Evolutionary conservation across 2,329 filamentous ascomycete genomes (phyloP), one percentile per base, ranked within the genome.

Genomic region (Verticillium isaacii): DNA sequence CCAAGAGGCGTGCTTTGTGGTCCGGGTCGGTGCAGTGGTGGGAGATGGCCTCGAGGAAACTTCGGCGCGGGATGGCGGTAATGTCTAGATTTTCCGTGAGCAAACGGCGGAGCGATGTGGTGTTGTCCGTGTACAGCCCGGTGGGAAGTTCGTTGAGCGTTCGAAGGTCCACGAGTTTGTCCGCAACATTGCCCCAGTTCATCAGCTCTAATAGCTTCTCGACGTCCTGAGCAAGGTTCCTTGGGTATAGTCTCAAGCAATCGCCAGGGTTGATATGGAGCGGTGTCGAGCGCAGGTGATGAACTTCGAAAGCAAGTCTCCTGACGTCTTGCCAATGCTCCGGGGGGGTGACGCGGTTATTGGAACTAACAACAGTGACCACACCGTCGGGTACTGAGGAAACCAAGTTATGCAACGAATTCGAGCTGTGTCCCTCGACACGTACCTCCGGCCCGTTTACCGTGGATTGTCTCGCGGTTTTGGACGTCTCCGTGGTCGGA

Each of bases 241-340:
- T 94, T 5, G 95, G 94, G 63, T 89, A 93, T 19, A 99, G 85
- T 6, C 88, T 87, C 7, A 96, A 78, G 29, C 91, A 89, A 68
- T 96, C 91, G 6, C 94, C 93, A 0, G 95, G 93, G 0, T 88
- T 56, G 23, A 66, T 25, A 23, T 57, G 19, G 50, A 65, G 61
- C 29, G 54, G 57, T 32, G n/a, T 29, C 52, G 41, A 50, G 45
- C 56, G 37, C 25, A 61, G 63, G 64, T 58, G 39, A 56, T 75
- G 12, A 72, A 86, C 68, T 9, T 78, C 80, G 15, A 98, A 80
- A 1, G 80, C 82, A n/a, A 97, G 75, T 59, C 91, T 85, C 0
- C 95, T 90, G 55, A 98, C 94, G 77, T 99, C 95, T 78, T 99
- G 95, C 89, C 92, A 97, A 76, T 99, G 95, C 1, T 80, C 78